A percentile compares a stretch with the other conserved stretches of the same genome.
phyloP scores from a whole-genome alignment of 768 basidiomycete species.

The Omphalotus guepiniiformis region DNA sequence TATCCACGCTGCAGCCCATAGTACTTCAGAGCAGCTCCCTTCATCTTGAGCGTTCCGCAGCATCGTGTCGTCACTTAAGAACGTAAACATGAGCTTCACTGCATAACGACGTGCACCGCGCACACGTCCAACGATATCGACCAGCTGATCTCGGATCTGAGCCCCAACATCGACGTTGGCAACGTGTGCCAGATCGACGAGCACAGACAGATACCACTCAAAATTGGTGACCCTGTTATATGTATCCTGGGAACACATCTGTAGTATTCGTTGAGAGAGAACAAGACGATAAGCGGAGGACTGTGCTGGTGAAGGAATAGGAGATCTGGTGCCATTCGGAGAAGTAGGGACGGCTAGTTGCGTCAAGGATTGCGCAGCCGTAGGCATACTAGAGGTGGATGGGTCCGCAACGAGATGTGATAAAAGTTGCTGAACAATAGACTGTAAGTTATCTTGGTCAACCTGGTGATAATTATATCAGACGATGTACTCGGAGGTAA shows the following conservation, averaged over 20 bases:
- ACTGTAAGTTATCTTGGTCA: slow-evolving; percentile 77
- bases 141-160: slow-evolving; percentile 77
- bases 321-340: slow-evolving; percentile 26
- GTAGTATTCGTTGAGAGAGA: slow-evolving; percentile 77
- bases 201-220: slow-evolving; percentile 95
- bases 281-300: slow-evolving; percentile 84
- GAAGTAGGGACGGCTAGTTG: slow-evolving; percentile 33
- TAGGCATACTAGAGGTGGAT: slow-evolving; percentile 43
- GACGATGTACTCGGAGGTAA: slow-evolving; percentile 2
- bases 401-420: slow-evolving; percentile 75
- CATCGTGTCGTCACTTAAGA: slow-evolving; percentile 77
- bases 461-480: slow-evolving; percentile 49
- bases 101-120: slow-evolving; percentile 71
- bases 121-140: slow-evolving; percentile 85
- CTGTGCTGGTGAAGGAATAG: slow-evolving; percentile 51
- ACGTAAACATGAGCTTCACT: slow-evolving; percentile 76
- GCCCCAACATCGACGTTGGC: slow-evolving; percentile 75
- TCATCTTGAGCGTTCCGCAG: slow-evolving; percentile 62
- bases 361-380: slow-evolving; percentile 57
- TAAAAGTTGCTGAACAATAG: slow-evolving; percentile 85
- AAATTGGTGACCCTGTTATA: slow-evolving; percentile 91
- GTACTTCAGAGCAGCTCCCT: slow-evolving; percentile 76
- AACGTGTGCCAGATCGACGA: slow-evolving; percentile 88
- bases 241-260: slow-evolving; percentile 78
- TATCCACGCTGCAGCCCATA: slow-evolving; percentile 96